phyloP scores from a whole-genome alignment of 139 green algal genomes.

The Chlamydomonas eustigma region DNA sequence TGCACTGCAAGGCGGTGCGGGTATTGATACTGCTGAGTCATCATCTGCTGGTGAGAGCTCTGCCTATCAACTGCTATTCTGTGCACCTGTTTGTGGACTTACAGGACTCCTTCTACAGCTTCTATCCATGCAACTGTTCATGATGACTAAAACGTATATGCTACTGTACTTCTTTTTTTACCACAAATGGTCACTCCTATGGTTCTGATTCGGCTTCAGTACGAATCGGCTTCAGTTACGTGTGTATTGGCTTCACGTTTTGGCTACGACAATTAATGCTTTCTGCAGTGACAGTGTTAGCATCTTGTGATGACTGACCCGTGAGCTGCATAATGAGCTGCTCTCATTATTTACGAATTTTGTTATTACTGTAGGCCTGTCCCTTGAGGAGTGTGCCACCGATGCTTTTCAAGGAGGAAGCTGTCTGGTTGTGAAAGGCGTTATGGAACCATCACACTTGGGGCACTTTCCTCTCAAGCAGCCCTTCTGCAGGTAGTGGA shows the following conservation, averaged over 20 bases:
- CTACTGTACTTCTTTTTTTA: not conserved
- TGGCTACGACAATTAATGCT: not conserved
- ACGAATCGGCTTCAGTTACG: too few species aligned
- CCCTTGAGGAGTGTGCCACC: too few species aligned
- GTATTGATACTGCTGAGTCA: not conserved
- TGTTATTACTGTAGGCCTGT: not conserved
- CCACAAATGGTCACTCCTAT: not conserved
- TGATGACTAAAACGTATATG: too few species aligned
- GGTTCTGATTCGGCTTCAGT: too few species aligned
- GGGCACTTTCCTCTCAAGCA: not conserved
- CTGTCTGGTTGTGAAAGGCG: not conserved
- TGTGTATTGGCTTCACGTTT: too few species aligned
- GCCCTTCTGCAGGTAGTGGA: not conserved
- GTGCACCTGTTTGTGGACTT: not conserved
- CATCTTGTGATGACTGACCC: not conserved
- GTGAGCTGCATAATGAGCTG: not conserved
- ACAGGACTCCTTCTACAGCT: too few species aligned
- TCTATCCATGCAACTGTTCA: too few species aligned
- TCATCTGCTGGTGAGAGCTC: not conserved
- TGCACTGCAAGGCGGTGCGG: not conserved
- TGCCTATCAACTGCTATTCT: not conserved
- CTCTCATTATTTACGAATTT: too few species aligned
- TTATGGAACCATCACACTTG: not conserved
- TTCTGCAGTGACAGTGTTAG: not conserved
- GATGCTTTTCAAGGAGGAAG: not conserved